A percentile compares a stretch with the other conserved stretches of the same genome.
These are phyloP conservation scores for Hamigera avellanea DNA, from an alignment of 495 filamentous ascomycete species.

Conservation along the genomic window DNA sequence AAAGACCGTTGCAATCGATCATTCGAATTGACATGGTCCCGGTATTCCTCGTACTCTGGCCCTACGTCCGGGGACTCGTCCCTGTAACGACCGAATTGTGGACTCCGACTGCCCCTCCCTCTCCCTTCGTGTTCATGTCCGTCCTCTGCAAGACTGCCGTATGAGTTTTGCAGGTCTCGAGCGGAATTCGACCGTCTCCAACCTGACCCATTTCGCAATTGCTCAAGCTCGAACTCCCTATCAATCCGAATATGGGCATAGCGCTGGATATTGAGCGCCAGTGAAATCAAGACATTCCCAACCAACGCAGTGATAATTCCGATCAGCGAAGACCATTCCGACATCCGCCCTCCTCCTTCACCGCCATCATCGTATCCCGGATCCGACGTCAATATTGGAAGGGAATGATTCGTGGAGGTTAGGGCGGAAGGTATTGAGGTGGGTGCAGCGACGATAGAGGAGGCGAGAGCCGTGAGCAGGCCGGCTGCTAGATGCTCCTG, in stretches of 20 bases:
- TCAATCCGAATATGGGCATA: conserved; percentile 83
- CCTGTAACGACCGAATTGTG: conserved; percentile 15
- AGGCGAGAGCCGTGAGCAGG: conserved; percentile 19
- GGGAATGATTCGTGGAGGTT: conserved; percentile 7
- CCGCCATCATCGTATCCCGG: conserved; percentile 15
- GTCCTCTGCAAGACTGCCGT: conserved; percentile 28
- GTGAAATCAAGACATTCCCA: conserved; percentile 85
- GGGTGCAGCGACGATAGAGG: conserved; percentile 15
- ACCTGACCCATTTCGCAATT: conserved; percentile 22
- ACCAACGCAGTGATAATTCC: conserved; percentile 85
- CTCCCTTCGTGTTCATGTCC: conserved; percentile 14
- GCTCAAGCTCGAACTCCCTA: conserved; percentile 45
- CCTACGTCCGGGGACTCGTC: conserved; percentile 12
- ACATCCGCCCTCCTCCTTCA: conserved; percentile 35
- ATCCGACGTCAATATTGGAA: conserved; percentile 9
- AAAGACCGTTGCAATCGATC: conserved; percentile 19
- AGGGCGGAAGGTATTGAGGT: conserved; percentile 5
- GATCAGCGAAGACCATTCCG: conserved; percentile 84
- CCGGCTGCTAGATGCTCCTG: conserved; percentile 3
- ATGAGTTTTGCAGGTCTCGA: conserved; percentile 8
- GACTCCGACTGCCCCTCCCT: background rate
- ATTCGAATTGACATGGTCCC: conserved; percentile 7
- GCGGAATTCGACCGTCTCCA: conserved; percentile 15
- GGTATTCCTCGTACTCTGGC: conserved; percentile 1
- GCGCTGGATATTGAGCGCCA: conserved; percentile 92